Percentiles rank a stretch among this genome's conserved stretches.
phyloP scores from a whole-genome alignment of 495 filamentous ascomycete genomes.

The Aspergillus haitiensis region DNA sequence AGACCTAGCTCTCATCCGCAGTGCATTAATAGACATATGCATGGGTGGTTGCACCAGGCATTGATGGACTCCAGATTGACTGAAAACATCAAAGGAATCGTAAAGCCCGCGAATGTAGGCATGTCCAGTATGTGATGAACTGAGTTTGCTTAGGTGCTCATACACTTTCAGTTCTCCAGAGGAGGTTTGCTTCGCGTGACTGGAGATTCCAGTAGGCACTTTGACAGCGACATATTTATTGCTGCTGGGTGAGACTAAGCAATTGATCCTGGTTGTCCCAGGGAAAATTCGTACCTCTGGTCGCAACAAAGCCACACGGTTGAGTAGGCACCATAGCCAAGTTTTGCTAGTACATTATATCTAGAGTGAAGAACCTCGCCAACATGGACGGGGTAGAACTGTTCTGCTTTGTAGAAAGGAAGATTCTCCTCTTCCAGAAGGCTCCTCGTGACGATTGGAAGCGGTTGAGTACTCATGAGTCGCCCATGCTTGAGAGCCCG shows the following conservation, averaged over 20 bases:
- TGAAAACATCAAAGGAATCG: conserved; percentile 36
- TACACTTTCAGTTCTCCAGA: conserved; percentile 21
- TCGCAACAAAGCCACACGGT: conserved; percentile 52
- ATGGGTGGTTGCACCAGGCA: conserved; percentile 37
- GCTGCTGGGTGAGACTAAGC: neutral
- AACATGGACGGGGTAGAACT: conserved; percentile 49
- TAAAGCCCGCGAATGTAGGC: conserved; percentile 30
- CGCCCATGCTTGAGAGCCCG: too few relatives aligned
- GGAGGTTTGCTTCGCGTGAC: neutral
- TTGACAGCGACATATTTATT: conserved; percentile 4
- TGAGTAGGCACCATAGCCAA: conserved; percentile 51
- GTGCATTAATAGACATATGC: neutral
- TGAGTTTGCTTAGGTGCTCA: conserved; percentile 25
- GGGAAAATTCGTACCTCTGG: conserved; percentile 29
- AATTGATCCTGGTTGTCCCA: conserved; percentile 7
- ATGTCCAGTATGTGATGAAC: conserved; percentile 29
- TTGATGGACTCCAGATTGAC: conserved; percentile 37
- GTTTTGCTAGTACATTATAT: conserved; percentile 50
- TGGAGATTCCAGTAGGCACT: neutral
- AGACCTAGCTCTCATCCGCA: neutral
- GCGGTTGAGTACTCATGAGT: neutral
- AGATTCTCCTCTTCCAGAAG: conserved; percentile 37
- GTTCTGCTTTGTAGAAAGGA: conserved; percentile 36
- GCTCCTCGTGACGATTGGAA: neutral
- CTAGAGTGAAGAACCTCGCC: conserved; percentile 43